Conservation (phyloP, 2,329 filamentous ascomycete genomes). For the Aspergillus felis region DNA sequence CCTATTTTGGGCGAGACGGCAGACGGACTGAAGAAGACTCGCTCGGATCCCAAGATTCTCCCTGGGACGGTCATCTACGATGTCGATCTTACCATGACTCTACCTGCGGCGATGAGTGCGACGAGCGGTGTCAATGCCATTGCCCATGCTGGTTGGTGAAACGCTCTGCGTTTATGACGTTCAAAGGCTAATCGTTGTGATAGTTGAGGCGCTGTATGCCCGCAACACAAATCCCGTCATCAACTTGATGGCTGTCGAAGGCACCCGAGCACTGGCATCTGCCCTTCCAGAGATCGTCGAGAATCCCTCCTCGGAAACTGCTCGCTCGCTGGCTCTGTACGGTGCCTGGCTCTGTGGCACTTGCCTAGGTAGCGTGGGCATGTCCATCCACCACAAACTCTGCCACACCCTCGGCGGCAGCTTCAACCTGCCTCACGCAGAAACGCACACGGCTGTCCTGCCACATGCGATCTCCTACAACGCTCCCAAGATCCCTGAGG, state of each 20-base stretch:
- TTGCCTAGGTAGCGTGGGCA: constrained; percentile 57
- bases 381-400: constrained; percentile 65
- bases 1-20: constrained; percentile 61
- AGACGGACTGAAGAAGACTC: constrained; percentile 56
- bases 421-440: constrained; percentile 62
- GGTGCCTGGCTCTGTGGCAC: constrained; percentile 63
- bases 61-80: constrained; percentile 62
- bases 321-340: constrained; percentile 54
- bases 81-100: constrained; percentile 58
- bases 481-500: constrained; percentile 50
- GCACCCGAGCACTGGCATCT: constrained; percentile 50
- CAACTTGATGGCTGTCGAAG: constrained; percentile 55
- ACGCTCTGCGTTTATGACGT: not conserved
- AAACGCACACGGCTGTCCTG: constrained; percentile 61
- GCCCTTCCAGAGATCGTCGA: constrained; percentile 52
- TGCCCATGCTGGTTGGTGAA: constrained; percentile 53
- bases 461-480: constrained; percentile 63
- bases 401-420: constrained; percentile 62
- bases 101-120: constrained; percentile 51
- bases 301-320: constrained; percentile 42
- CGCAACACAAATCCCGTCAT: constrained; percentile 60
- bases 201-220: constrained; percentile 61
- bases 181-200: constrained; percentile 1
- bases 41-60: constrained; percentile 56
- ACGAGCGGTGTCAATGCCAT: constrained; percentile 64